Conservation (phyloP, 1,139 yeast species). For the Wickerhamomyces sp. region DNA sequence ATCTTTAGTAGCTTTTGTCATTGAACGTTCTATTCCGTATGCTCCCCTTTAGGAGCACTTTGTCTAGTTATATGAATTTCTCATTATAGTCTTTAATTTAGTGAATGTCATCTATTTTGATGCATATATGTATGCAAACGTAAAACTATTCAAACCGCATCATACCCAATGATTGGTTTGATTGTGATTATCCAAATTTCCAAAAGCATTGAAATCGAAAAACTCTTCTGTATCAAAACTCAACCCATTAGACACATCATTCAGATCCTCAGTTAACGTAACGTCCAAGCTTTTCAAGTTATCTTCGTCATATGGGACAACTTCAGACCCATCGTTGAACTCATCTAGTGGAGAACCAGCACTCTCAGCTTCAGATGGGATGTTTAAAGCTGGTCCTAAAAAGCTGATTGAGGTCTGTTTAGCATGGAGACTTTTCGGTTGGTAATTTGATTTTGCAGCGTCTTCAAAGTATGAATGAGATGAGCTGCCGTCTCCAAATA, state of each 20-base stretch:
- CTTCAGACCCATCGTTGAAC: constrained; percentile 5
- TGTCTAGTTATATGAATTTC: no score
- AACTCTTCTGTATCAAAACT: constrained; percentile 12
- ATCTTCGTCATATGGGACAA: constrained; percentile 2
- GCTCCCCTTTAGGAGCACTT: no score
- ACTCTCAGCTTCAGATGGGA: constrained; percentile 1
- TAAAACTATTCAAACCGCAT: no score
- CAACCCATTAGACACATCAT: constrained; percentile 2
- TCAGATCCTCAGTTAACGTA: not conserved
- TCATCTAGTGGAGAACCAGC: constrained; percentile 10
- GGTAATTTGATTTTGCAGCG: not conserved
- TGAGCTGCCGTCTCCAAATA: constrained; percentile 10
- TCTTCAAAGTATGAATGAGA: constrained; percentile 17
- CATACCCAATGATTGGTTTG: not conserved
- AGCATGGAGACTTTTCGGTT: constrained; percentile 5
- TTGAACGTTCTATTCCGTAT: no score
- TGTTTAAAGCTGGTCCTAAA: constrained; percentile 21
- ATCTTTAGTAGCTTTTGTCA: no score
- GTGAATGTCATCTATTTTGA: no score
- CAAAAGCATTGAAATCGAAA: constrained; percentile 23
- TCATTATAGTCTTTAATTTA: no score
- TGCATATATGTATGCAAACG: no score
- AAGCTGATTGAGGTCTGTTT: constrained; percentile 13
- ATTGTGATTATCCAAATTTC: constrained; percentile 8
- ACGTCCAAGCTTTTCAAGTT: not conserved